phyloP scores from a whole-genome alignment of 805 yeast genomes.

The Spathaspora boniae region DNA sequence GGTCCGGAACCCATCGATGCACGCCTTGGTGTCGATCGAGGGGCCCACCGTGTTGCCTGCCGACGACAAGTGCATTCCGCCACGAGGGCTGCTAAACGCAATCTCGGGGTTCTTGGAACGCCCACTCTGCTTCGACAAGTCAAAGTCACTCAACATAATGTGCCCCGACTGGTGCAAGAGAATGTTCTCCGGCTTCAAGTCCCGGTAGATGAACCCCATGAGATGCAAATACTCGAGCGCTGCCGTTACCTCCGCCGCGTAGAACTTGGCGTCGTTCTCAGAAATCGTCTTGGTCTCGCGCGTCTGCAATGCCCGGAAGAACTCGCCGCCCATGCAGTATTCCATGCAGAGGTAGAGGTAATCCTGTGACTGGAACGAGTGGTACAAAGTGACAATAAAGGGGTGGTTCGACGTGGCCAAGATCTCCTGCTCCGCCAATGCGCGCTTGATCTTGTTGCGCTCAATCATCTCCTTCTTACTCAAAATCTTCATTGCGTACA shows the following conservation, averaged over 20 bases:
- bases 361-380: slow-evolving; percentile 93
- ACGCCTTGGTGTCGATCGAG: slow-evolving; percentile 86
- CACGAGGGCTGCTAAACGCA: slow-evolving; percentile 26
- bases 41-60: slow-evolving; percentile 37
- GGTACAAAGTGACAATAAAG: slow-evolving; percentile 92
- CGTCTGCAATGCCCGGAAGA: slow-evolving; percentile 92
- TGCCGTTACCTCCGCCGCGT: slow-evolving; percentile 95
- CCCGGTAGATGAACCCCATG: slow-evolving; percentile 97
- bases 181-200: slow-evolving; percentile 94
- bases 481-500: slow-evolving; percentile 91
- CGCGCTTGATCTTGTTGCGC: slow-evolving; percentile 91
- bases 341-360: slow-evolving; percentile 94
- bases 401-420: slow-evolving; percentile 95
- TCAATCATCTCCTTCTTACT: slow-evolving; percentile 91
- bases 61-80: slow-evolving; percentile 8
- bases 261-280: slow-evolving; percentile 88
- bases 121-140: slow-evolving; percentile 84
- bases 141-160: slow-evolving; percentile 96
- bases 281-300: slow-evolving; percentile 78
- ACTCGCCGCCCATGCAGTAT: slow-evolving; percentile 99
- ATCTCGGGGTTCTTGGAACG: slow-evolving; percentile 74
- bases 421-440: slow-evolving; percentile 94
- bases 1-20: slow-evolving; percentile 94
- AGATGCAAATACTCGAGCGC: slow-evolving; percentile 93
- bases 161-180: slow-evolving; percentile 95